Conservation (phyloP, 345 rosid genomes). For the Eucalyptus regnans region DNA sequence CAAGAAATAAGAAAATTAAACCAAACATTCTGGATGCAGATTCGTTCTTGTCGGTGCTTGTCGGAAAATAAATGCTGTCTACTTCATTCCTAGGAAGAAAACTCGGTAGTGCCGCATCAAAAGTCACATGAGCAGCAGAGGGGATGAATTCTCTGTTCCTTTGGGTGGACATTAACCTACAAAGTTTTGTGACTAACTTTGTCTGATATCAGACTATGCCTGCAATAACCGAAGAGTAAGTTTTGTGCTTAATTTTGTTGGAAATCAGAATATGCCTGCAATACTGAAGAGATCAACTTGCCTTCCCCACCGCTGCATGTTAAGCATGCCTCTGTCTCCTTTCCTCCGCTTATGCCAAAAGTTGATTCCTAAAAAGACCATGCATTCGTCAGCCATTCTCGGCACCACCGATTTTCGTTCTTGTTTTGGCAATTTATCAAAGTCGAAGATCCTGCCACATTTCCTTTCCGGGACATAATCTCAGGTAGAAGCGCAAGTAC, state of each 20-base stretch:
- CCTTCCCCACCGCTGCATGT: neutral
- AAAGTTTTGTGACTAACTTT: neutral
- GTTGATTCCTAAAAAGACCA: neutral
- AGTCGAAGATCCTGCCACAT: neutral
- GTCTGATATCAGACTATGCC: too few relatives aligned
- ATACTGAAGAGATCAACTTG: neutral
- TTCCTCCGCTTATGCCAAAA: neutral
- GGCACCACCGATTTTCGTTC: neutral
- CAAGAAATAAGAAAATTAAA: neutral
- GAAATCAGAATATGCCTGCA: neutral
- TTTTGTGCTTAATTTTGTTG: neutral
- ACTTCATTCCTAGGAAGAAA: neutral
- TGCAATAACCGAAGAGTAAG: too few relatives aligned
- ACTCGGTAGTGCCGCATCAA: neutral
- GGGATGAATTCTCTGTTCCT: neutral
- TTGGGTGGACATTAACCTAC: neutral
- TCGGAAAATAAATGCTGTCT: neutral
- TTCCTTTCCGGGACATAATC: neutral
- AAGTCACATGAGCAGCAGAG: neutral
- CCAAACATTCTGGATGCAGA: neutral
- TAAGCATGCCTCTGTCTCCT: neutral
- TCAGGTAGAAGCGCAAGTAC: neutral
- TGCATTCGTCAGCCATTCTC: neutral
- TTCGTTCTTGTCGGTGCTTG: neutral
- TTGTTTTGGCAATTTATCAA: neutral